Conservation (phyloP, 1,139 yeast genomes). For the Suhomyces maxii region DNA sequence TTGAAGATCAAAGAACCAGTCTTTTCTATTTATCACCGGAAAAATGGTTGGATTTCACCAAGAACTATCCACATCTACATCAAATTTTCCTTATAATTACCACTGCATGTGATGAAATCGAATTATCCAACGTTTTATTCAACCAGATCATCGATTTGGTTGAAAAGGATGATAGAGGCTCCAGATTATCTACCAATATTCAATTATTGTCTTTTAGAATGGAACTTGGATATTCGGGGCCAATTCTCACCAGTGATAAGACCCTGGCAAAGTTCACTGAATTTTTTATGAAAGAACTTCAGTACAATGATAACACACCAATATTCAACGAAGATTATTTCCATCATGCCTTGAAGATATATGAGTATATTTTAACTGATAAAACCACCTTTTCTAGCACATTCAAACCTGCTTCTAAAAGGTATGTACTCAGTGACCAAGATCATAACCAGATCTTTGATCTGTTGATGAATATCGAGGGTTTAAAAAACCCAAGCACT, state of each 20-base stretch:
- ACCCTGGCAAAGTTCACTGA: conserved; percentile 33
- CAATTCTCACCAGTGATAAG: conserved; percentile 2
- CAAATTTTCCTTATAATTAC: conserved; percentile 5
- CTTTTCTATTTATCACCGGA: conserved; percentile 4
- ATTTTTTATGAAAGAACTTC: conserved; percentile 38
- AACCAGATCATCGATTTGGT: conserved; percentile 15
- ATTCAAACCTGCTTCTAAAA: conserved; percentile 15
- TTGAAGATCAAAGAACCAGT: conserved; percentile 45
- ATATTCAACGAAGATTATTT: conserved; percentile 48
- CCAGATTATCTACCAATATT: conserved; percentile 10
- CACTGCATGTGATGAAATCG: conserved; percentile 3
- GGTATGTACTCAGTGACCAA: conserved; percentile 26
- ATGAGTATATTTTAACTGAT: conserved; percentile 44
- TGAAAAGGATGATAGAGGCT: conserved; percentile 13
- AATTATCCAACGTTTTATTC: conserved; percentile 11
- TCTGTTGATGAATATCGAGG: conserved; percentile 37
- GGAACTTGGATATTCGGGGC: conserved; percentile 9
- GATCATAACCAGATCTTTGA: conserved; percentile 42
- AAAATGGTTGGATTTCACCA: conserved; percentile 6
- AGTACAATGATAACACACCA: conserved; percentile 5
- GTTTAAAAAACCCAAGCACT: conserved; percentile 42
- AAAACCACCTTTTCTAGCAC: conserved; percentile 1
- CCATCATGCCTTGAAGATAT: conserved; percentile 47
- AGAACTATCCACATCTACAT: conserved; percentile 5
- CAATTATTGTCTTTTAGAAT: conserved; percentile 11